These are phyloP conservation scores for Hypoxylon sp. DNA, from an alignment of 2,329 filamentous ascomycete genomes.

Conservation along the genomic window DNA sequence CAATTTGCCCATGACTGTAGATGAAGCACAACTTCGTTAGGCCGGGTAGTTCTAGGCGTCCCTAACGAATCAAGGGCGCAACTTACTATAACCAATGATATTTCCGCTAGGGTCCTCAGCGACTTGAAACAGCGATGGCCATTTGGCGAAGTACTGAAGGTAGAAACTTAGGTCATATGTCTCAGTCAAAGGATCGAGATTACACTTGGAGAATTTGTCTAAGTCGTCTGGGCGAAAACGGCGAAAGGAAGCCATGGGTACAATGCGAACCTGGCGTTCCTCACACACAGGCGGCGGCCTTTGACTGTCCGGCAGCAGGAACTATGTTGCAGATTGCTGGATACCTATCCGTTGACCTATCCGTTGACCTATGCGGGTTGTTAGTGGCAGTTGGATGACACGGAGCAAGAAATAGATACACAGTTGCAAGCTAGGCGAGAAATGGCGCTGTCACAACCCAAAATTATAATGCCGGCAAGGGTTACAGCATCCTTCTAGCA, in stretches of 20 bases:
- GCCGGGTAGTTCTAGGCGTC: conserved; percentile 21
- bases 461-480: neutral
- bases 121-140: conserved; percentile 94
- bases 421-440: neutral
- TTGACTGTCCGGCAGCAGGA: neutral
- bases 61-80: neutral
- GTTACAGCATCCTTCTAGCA: neutral
- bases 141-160: conserved; percentile 94
- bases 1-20: conserved; percentile 92
- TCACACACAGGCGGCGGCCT: neutral
- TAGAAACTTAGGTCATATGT: conserved; percentile 98
- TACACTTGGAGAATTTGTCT: conserved; percentile 91
- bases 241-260: conserved; percentile 83
- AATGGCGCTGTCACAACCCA: neutral
- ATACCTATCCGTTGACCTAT: neutral
- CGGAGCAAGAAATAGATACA: neutral
- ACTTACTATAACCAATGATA: conserved; percentile 92
- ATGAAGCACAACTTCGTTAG: conserved; percentile 47
- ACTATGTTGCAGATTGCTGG: conserved; percentile 7
- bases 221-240: conserved; percentile 88
- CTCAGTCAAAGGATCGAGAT: conserved; percentile 96
- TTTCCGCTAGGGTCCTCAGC: conserved; percentile 89
- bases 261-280: neutral
- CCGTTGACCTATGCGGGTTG: conserved; percentile 2
- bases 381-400: conserved; percentile 1